Base-by-base conservation (phyloP, 352 stramenopile species). In the Porosira glacialis region DNA sequence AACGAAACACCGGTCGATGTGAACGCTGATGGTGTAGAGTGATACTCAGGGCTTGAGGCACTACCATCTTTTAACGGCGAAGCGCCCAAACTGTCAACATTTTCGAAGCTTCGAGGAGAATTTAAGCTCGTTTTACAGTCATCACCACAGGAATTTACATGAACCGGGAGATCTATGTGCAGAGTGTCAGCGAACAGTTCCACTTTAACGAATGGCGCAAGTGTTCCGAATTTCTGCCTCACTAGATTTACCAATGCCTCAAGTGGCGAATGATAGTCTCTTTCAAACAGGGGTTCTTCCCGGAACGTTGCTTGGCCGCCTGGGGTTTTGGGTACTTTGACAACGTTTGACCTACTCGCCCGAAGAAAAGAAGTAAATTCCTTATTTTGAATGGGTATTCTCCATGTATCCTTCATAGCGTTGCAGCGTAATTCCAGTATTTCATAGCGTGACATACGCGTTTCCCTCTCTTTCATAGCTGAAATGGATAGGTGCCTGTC, bases 401-500 rank as follows among this genome's bases (percentile, higher is more conserved):
- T 53, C 68, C 68, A 78, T 17, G 36, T 8, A 0, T 60, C 31
- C 22, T 33, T 64, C 70, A 79, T 79, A 2, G 63, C 63, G 17
- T 36, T 35, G 59, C 63, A 75, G 36, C 70, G 27, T n/a, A 71
- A 28, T 7, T 41, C 59, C 56, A 75, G 38, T 33, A 79, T 75
- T 57, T 79, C 63, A 38, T 59, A 51, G 11, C 58, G 15, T 2
- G 33, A 53, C 63, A 75, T 70, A 66, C 45, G 35, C 30, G 28
- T 62, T 61, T 79, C 70, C 28, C 75, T 59, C 22, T 75, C 49
- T 41, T 60, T 74, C 48, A 72, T 53, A 10, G 49, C 48, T 26
- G 15, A 39, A 22, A 41, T 11, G 39, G 38, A 55, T 3, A 73
- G 38, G 8, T 7, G 27, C 30, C 47, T 13, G 30, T 45, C 33